Percentiles rank a stretch among this genome's conserved stretches.
phyloP scores from a whole-genome alignment of 2,329 filamentous ascomycete genomes.

The Colletotrichum sp. region DNA sequence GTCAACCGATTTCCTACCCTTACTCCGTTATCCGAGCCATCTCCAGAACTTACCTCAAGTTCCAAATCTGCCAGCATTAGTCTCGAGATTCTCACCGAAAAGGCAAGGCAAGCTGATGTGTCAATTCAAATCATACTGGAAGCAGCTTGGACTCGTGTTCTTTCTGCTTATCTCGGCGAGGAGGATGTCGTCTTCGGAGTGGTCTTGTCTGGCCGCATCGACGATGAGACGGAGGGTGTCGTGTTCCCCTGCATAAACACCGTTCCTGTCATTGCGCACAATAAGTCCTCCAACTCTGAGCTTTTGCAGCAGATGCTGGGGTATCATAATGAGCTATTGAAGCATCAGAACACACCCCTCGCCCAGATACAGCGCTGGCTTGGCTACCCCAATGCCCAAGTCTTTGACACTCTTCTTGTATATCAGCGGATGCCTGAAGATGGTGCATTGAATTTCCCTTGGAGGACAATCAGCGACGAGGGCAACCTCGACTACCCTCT shows the following conservation, averaged over 20 bases:
- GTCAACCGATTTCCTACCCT: constrained; percentile 79
- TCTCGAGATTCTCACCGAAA: constrained; percentile 54
- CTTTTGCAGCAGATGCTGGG: constrained; percentile 69
- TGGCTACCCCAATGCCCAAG: constrained; percentile 63
- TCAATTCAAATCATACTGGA: constrained; percentile 79
- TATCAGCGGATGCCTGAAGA: constrained; percentile 68
- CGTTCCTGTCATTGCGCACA: constrained; percentile 70
- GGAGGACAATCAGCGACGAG: constrained; percentile 68
- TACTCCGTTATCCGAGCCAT: constrained; percentile 60
- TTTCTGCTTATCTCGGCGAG: constrained; percentile 81
- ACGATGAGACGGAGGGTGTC: constrained; percentile 60
- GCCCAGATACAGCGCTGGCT: constrained; percentile 75
- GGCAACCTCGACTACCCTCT: constrained; percentile 78
- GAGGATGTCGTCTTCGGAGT: constrained; percentile 76
- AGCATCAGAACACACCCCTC: constrained; percentile 75
- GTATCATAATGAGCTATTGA: constrained; percentile 67
- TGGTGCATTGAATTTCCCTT: constrained; percentile 41
- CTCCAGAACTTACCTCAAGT: neutral
- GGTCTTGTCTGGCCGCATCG: constrained; percentile 77
- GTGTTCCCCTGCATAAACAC: constrained; percentile 85
- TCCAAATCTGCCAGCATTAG: constrained; percentile 27
- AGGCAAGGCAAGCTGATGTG: constrained; percentile 63
- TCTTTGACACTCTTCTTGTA: constrained; percentile 87
- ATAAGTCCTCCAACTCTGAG: constrained; percentile 56
- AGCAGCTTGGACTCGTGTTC: constrained; percentile 76